Percentiles rank a stretch among this genome's conserved stretches.
These are phyloP conservation scores for Fusarium nisikadoi DNA, from an alignment of 2,329 filamentous ascomycete genomes.

Conservation along the genomic window DNA sequence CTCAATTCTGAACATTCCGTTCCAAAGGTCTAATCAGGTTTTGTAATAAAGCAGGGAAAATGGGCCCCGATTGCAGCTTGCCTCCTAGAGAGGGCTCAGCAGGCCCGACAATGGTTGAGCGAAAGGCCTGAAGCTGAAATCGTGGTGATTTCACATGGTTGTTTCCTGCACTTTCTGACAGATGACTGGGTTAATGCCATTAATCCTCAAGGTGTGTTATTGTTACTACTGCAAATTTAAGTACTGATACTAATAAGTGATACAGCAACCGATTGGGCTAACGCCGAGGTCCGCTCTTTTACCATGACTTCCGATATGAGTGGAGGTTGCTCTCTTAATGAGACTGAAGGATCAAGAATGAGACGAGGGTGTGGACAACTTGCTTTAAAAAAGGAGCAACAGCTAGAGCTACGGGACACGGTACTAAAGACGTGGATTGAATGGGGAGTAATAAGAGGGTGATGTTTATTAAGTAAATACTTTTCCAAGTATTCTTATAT, in stretches of 20 bases:
- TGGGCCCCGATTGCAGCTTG: neutral
- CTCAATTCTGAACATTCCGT: fast-evolving
- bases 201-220: neutral
- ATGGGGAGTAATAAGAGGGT: neutral
- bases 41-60: neutral
- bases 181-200: neutral
- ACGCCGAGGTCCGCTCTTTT: neutral
- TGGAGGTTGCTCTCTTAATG: neutral
- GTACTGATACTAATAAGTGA: neutral
- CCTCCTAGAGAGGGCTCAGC: neutral
- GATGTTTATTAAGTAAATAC: no score
- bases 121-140: neutral
- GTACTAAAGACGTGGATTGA: neutral
- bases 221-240: neutral
- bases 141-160: constrained; percentile 1
- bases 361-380: neutral
- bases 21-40: neutral
- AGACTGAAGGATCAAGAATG: neutral
- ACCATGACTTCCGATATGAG: neutral
- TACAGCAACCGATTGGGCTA: neutral
- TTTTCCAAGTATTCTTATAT: no score
- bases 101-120: neutral
- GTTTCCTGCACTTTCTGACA: constrained; percentile 5
- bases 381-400: neutral
- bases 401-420: neutral